A percentile compares a stretch with the other conserved stretches of the same genome.
Evolutionary conservation across 139 green algal genomes (phyloP).

Genomic region (Tetraselmis striata): DNA sequence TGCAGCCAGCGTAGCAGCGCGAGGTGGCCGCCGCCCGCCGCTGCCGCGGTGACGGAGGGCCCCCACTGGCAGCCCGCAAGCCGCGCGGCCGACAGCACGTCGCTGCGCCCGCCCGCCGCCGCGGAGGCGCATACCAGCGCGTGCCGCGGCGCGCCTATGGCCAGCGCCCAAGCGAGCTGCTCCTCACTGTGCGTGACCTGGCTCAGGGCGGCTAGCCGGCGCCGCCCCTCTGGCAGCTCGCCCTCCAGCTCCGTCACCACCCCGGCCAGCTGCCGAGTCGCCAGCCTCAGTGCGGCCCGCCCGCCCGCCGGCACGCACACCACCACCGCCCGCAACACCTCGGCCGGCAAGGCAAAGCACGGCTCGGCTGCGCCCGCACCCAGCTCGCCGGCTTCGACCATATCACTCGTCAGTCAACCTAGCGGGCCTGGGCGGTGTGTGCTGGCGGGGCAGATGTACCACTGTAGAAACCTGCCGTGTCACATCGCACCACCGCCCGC

Average conservation of each 20-base stretch:
- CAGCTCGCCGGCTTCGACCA: too few species aligned
- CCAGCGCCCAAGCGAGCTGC: background rate
- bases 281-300: background rate
- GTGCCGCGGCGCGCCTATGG: background rate
- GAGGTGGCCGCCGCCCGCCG: background rate
- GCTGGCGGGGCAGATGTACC: too few species aligned
- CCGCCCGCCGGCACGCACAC: background rate
- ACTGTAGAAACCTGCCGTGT: too few species aligned
- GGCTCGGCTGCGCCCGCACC: too few species aligned
- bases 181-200: background rate
- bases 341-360: too few species aligned
- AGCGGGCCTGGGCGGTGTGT: too few species aligned
- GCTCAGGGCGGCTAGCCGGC: background rate
- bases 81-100: background rate
- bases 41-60: background rate
- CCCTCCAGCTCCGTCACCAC: background rate
- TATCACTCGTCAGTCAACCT: too few species aligned
- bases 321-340: background rate
- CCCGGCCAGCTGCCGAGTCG: background rate
- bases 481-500: too few species aligned
- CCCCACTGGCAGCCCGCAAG: background rate
- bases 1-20: background rate
- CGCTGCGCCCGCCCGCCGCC: too few species aligned
- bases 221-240: background rate
- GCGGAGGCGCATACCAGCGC: background rate